Evolutionary conservation across 2,329 filamentous ascomycete genomes (phyloP), one percentile per base, ranked within the genome.

Genomic region (Arthrobotrys pseudoclavata): DNA sequence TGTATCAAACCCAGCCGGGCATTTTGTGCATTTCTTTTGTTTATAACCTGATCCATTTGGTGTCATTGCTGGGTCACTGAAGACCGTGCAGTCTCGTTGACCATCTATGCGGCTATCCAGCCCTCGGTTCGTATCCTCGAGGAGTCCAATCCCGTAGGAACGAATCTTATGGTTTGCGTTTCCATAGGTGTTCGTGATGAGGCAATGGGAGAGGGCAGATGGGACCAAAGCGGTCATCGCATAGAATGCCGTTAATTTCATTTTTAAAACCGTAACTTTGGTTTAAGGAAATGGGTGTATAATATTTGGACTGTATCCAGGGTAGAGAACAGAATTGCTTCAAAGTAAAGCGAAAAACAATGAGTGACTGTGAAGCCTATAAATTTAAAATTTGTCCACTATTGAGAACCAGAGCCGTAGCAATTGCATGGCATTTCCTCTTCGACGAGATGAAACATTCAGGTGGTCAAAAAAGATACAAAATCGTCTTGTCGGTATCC

Each of bases 41-140:
- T 26, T 67, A 9, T 3, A n/a, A 12, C 61, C 61, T 9, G 61
- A 37, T 1, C 61, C 61, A n/a, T 64, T 64, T 12, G 61, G 61
- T 29, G 61, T 64, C 61, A 64, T 64, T 0, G 62, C 47, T 18
- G 62, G 62, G 26, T 53, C 52, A 26, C 62, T 55, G 29, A 67
- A 67, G n/a, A 67, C 37, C 4, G 45, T 55, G 13, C 48, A 68
- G 26, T 68, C 48, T 15, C 50, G 4, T 24, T 68, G 63, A 24
- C 48, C 63, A 18, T 45, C 20, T 4, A 31, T 13, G 12, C 50
- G 50, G 34, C 15, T n/a, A 22, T 68, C 63, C 2, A 0, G 1
- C 7, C 22, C 9, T 13, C 63, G 63, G n/a, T 57, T 55, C 5
- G 48, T 68, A 53, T 60, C 12, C 13, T 69, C 64, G 52, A 69